A percentile compares a stretch with the other conserved stretches of the same genome.
Conservation (phyloP, 441 rosid genomes). For the Cnidoscolus chayamansa region DNA sequence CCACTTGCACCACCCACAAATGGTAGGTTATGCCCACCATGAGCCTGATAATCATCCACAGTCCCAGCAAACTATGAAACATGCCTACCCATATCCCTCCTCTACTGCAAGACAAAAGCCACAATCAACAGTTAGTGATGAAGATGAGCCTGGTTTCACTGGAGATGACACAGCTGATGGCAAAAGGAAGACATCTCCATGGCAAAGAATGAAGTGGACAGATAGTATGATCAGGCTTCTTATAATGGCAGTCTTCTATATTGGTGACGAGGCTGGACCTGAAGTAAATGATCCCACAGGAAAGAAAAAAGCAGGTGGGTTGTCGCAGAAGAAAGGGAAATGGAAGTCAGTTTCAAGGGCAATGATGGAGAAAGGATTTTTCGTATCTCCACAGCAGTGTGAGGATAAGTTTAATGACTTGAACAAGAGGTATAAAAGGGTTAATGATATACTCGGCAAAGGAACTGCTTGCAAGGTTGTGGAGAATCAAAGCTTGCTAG, state of each 20-base stretch:
- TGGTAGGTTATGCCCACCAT: constrained; percentile 41
- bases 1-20: constrained; percentile 49
- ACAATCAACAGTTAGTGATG: constrained; percentile 56
- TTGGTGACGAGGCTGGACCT: constrained; percentile 80
- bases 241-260: constrained; percentile 80
- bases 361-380: constrained; percentile 94
- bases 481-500: constrained; percentile 84
- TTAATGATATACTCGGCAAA: constrained; percentile 81
- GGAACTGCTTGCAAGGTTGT: constrained; percentile 90
- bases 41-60: constrained; percentile 38
- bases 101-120: constrained; percentile 40
- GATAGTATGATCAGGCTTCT: constrained; percentile 78
- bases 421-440: constrained; percentile 96
- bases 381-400: constrained; percentile 93
- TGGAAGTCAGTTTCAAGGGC: constrained; percentile 96
- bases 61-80: constrained; percentile 38
- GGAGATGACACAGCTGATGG: constrained; percentile 59
- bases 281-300: constrained; percentile 48
- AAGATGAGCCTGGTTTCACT: constrained; percentile 56
- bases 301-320: constrained; percentile 57
- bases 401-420: constrained; percentile 95
- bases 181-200: constrained; percentile 62
- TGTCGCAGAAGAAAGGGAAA: constrained; percentile 92
- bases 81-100: constrained; percentile 38
- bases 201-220: constrained; percentile 99